phyloP scores from a whole-genome alignment of 345 rosid species.

The Microcos paniculata region DNA sequence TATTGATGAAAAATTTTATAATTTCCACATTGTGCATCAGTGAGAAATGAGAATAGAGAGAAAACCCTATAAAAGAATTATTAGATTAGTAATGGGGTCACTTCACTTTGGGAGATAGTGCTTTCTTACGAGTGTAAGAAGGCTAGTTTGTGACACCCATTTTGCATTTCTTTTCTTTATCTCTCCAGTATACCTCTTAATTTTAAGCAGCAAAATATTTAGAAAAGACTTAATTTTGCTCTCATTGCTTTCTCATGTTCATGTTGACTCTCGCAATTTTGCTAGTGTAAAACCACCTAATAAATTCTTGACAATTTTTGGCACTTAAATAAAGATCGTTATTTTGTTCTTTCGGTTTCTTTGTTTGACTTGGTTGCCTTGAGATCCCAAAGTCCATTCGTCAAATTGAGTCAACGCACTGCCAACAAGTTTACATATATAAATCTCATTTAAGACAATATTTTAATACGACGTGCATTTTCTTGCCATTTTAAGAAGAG shows the following conservation, averaged over 20 bases:
- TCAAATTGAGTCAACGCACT: neutral
- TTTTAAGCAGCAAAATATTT: neutral
- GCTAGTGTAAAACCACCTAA: neutral
- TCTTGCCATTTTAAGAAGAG: no score
- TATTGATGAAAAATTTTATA: neutral
- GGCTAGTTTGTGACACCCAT: constrained; percentile 15
- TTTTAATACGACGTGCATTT: neutral
- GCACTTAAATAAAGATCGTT: neutral
- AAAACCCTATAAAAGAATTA: neutral
- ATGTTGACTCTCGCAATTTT: neutral
- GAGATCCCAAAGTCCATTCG: neutral
- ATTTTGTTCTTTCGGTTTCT: neutral
- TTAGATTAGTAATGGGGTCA: constrained; percentile 8
- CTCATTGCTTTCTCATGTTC: neutral
- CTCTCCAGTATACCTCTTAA: no score
- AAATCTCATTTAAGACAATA: no score
- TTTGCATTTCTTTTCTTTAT: neutral
- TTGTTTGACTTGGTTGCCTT: neutral
- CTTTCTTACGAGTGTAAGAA: constrained; percentile 16
- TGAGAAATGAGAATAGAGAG: neutral
- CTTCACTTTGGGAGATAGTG: constrained; percentile 10
- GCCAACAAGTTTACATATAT: no score
- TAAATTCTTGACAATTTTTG: neutral
- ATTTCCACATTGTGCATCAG: constrained; percentile 5
- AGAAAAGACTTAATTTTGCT: neutral